Evolutionary conservation across 495 filamentous ascomycete species (phyloP).

Genomic region (Neurospora africana): DNA sequence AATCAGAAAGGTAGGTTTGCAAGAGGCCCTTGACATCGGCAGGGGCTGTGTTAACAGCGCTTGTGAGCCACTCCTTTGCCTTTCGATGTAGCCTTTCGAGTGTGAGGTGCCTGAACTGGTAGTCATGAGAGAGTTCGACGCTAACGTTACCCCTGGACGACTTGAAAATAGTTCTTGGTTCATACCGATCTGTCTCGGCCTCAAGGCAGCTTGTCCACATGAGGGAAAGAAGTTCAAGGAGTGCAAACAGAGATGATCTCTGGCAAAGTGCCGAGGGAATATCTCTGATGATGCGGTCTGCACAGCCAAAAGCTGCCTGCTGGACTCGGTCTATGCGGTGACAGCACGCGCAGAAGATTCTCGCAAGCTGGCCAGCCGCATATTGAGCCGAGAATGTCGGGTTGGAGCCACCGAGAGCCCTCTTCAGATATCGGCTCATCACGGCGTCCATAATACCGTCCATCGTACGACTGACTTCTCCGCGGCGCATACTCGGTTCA

Average conservation of each 20-base stretch:
- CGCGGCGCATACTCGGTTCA: conserved; percentile 70
- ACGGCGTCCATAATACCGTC: conserved; percentile 65
- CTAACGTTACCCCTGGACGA: conserved; percentile 64
- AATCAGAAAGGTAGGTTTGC: conserved; percentile 91
- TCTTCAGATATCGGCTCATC: conserved; percentile 61
- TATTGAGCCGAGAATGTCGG: conserved; percentile 72
- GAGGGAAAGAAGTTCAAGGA: conserved; percentile 80
- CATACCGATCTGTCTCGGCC: conserved; percentile 86
- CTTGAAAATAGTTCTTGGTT: conserved; percentile 67
- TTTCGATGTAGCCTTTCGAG: conserved; percentile 64
- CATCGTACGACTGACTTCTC: conserved; percentile 79
- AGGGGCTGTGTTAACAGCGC: conserved; percentile 74
- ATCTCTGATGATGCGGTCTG: conserved; percentile 70
- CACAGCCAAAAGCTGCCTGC: conserved; percentile 66
- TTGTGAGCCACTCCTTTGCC: conserved; percentile 69
- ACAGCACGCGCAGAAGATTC: conserved; percentile 78
- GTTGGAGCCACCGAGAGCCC: conserved; percentile 56
- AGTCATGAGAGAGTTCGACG: conserved; percentile 87
- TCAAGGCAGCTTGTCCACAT: conserved; percentile 95
- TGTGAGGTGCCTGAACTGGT: conserved; percentile 64
- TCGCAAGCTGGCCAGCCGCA: conserved; percentile 75
- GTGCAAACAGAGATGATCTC: conserved; percentile 76
- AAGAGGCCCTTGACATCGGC: conserved; percentile 91
- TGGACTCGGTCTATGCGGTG: conserved; percentile 87
- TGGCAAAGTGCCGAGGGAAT: conserved; percentile 88